Base-by-base conservation (phyloP, 1,139 yeast species). In the Candida buenavistaensis region DNA sequence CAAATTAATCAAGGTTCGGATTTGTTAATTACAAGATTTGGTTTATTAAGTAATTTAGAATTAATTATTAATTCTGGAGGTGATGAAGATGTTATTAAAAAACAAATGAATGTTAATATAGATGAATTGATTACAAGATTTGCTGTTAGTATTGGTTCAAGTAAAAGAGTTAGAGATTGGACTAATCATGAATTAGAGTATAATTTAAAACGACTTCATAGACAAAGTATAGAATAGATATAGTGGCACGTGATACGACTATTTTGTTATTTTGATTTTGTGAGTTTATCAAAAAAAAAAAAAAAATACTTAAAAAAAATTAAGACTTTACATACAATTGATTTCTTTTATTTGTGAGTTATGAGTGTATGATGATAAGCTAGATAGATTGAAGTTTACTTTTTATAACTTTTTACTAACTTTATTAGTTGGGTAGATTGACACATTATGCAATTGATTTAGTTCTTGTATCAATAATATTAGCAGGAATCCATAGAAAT, bases 121-220 rank as follows among this genome's bases (percentile, higher is more conserved):
- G 63, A 67, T 35, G 76, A 79, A 45, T 42, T 82, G 6, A 62
- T 70, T 2, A 34, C 68, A 6, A 66, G 82, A 39, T 65, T 73
- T 34, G 68, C 68, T 0, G 48, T 73, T 6, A 51, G 69, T 12
- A 62, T 68, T 4, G 57, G 59, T 0, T 47, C 68, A 4, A 70
- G 70, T 36, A 81, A 82, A 50, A 72, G 92, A 54, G 55, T 78
- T 3, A 49, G 64, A 26, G 80, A 78, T 3, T 84, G 92, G 92
- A 62, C 79, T 4, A 62, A 61, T 33, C 73, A 61, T 17, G 87
- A 82, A 47, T 45, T 71, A 10, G 59, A 56, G 1, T 55, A 59
- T 29, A 55, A 64, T 20, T 51, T 64, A 16, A 80, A 79, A 47
- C 62, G 83, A 48, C 42, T 72, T n/a, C 55, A 59, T 34, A 23